Evolutionary conservation across 805 yeast genomes (phyloP).

Genomic region (Ogataea ganodermae): DNA sequence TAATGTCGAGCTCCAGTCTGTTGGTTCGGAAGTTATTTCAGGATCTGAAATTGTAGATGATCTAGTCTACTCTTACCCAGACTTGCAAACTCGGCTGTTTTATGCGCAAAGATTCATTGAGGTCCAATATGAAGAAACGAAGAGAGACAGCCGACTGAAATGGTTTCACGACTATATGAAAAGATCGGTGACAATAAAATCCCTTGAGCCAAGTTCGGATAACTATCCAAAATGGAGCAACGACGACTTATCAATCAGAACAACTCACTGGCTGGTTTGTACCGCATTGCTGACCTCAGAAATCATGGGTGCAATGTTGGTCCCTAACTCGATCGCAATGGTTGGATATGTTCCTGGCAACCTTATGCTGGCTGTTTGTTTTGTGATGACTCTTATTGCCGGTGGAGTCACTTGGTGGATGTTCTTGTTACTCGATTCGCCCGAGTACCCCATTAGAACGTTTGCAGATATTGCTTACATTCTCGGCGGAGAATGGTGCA

Average conservation of each 20-base stretch:
- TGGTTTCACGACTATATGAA: constrained; percentile 14
- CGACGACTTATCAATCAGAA: constrained; percentile 19
- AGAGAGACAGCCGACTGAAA: constrained; percentile 1
- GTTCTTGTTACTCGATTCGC: constrained; percentile 42
- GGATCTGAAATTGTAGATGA: constrained; percentile 1
- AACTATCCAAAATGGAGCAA: constrained; percentile 23
- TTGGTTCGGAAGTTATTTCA: background rate
- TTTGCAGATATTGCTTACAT: constrained; percentile 45
- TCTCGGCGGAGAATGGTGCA: constrained; percentile 36
- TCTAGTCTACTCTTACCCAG: constrained; percentile 3
- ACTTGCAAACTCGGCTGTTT: constrained; percentile 20
- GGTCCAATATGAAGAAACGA: constrained; percentile 19
- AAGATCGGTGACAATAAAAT: constrained; percentile 12
- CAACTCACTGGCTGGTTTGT: constrained; percentile 23
- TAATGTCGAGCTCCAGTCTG: constrained; percentile 2
- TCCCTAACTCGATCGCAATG: constrained; percentile 18
- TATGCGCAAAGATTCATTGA: constrained; percentile 28
- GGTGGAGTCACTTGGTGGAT: constrained; percentile 42
- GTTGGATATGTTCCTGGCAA: constrained; percentile 22
- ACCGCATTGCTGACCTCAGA: constrained; percentile 27
- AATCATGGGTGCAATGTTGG: constrained; percentile 26
- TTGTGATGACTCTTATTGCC: constrained; percentile 38
- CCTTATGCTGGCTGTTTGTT: constrained; percentile 17
- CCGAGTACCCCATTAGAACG: constrained; percentile 43
- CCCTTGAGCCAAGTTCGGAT: constrained; percentile 6